Percentiles rank a stretch among this genome's conserved stretches.
Conservation (phyloP, 2,329 filamentous ascomycete genomes). For the Rutstroemia sp. region DNA sequence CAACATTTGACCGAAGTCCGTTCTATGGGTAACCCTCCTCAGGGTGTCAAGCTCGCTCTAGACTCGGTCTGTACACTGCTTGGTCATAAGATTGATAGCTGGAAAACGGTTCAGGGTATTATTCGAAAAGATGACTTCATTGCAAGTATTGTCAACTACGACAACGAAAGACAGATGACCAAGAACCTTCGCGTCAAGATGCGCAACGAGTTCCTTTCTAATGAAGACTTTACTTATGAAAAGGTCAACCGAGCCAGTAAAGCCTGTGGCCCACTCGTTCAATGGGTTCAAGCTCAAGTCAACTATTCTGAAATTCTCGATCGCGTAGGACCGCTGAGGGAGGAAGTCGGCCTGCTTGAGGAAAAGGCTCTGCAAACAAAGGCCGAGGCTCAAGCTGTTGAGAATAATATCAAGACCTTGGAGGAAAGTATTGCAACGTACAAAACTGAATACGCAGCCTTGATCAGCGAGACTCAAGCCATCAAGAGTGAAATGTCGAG, state of each 20-base stretch:
- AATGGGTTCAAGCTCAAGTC: conserved; percentile 96
- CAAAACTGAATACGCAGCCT: conserved; percentile 89
- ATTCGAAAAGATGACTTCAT: conserved; percentile 95
- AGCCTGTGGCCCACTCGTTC: conserved; percentile 91
- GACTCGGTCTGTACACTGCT: conserved; percentile 95
- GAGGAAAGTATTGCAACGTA: conserved; percentile 90
- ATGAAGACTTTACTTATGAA: conserved; percentile 93
- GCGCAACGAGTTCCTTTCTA: conserved; percentile 85
- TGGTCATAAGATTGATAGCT: conserved; percentile 81
- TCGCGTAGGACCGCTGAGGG: conserved; percentile 82
- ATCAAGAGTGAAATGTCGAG: conserved; percentile 97
- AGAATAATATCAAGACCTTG: conserved; percentile 75
- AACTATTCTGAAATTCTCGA: conserved; percentile 97
- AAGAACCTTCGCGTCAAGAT: conserved; percentile 74
- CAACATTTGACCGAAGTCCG: conserved; percentile 96
- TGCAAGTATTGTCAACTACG: conserved; percentile 92
- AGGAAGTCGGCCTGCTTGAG: conserved; percentile 82
- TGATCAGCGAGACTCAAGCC: conserved; percentile 94
- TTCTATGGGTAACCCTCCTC: conserved; percentile 89
- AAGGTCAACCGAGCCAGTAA: conserved; percentile 94
- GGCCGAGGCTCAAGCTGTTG: conserved; percentile 84
- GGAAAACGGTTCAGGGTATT: conserved; percentile 85
- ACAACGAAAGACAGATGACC: conserved; percentile 95
- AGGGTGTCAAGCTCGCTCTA: conserved; percentile 82
- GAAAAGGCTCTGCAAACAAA: conserved; percentile 87